phyloP scores from a whole-genome alignment of 2,329 filamentous ascomycete genomes.

The Epichloe sp. region DNA sequence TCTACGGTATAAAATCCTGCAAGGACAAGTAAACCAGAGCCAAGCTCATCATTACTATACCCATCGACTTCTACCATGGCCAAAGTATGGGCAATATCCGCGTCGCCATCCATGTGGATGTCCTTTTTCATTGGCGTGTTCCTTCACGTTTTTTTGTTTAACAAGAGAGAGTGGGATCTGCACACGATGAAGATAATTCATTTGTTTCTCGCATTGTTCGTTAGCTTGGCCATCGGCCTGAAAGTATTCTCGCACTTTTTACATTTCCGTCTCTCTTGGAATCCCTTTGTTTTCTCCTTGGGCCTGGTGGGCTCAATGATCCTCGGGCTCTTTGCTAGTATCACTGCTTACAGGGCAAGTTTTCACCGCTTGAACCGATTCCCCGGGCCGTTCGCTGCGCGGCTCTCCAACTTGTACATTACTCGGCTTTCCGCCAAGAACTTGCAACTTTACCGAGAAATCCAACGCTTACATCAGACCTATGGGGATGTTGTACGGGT shows the following conservation, averaged over 20 bases:
- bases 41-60: too few relatives aligned
- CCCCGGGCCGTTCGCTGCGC: constrained; percentile 14
- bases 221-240: neutral
- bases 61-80: constrained; percentile 9
- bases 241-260: neutral
- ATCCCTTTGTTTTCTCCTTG: neutral
- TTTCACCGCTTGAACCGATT: constrained; percentile 17
- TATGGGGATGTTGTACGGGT: constrained; percentile 19
- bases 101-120: constrained; percentile 13
- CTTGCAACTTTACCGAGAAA: constrained; percentile 13
- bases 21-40: too few relatives aligned
- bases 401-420: constrained; percentile 14
- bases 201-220: neutral
- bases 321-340: constrained; percentile 5
- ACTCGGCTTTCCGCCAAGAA: constrained; percentile 11
- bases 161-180: constrained; percentile 16
- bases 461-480: constrained; percentile 14
- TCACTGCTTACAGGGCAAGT: constrained; percentile 10
- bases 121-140: constrained; percentile 15
- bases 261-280: neutral
- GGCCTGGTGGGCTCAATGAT: neutral
- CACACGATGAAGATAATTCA: constrained; percentile 1
- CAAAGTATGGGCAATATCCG: neutral
- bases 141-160: constrained; percentile 11
- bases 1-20: too few relatives aligned